Evolutionary conservation across 495 filamentous ascomycete genomes (phyloP).

Genomic region (Tuber aestivum): DNA sequence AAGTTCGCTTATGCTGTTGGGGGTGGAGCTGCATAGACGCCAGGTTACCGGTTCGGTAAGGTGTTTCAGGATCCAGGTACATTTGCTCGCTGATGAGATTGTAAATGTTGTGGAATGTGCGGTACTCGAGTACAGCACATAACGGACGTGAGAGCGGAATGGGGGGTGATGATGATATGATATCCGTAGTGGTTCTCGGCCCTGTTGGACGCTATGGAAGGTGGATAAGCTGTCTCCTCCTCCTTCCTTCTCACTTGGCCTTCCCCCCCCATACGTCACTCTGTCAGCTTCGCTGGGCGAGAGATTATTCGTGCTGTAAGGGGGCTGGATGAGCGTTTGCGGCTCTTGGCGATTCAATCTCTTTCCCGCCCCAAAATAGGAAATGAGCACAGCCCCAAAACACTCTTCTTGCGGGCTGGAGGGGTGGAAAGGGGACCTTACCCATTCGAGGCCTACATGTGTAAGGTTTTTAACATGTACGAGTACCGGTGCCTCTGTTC

Average conservation of each 20-base stretch:
- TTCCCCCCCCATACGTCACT: background rate
- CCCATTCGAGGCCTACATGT: background rate
- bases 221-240: background rate
- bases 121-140: too few species aligned
- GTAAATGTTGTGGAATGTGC: background rate
- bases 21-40: conserved; percentile 7
- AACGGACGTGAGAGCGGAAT: too few species aligned
- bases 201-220: background rate
- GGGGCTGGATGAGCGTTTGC: background rate
- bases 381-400: background rate
- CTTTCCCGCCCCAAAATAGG: background rate
- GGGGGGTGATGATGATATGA: too few species aligned
- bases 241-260: background rate
- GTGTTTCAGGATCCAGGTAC: conserved; percentile 10
- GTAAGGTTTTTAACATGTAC: background rate
- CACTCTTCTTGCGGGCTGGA: background rate
- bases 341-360: background rate
- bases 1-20: conserved; percentile 1
- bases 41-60: conserved; percentile 3
- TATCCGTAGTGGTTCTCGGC: too few species aligned
- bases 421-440: background rate
- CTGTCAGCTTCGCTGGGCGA: background rate
- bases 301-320: background rate
- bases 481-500: background rate
- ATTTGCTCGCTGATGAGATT: background rate